Base-by-base conservation (phyloP, 352 stramenopile genomes). In the Phytophthora sansomeana region DNA sequence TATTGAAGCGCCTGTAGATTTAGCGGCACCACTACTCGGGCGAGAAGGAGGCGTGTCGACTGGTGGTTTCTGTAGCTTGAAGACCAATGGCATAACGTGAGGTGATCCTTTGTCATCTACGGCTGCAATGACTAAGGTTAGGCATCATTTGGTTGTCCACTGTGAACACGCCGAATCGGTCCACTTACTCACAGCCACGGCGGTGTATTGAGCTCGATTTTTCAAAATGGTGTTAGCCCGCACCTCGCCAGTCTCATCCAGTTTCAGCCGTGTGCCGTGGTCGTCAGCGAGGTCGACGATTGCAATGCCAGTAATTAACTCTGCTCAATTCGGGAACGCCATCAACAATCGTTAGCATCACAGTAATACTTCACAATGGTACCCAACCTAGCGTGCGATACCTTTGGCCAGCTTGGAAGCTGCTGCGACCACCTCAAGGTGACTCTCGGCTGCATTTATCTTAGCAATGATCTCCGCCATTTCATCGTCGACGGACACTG, bases 271-370 rank as follows among this genome's bases (percentile, higher is more conserved):
- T 6, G 52, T 64, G 36, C 73, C 73, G 36, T 77, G 72, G 9
- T 78, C 58, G 49, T 89, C 84, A 5, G 74, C 69, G 0, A 92
- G 69, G 67, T 92, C 84, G 8, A 92, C 67, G 57, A 71, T 68
- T 9, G 63, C 52, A 3, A 75, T 67, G 0, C 72, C 78, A 30
- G 71, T 60, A 21, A 66, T 51, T 11, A 92, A 67, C 53, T 90
- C 83, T 92, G 33, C 16, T 41, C 35, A 9, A 41, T 16, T 38
- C 33, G 21, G 21, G 21, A 24, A 24, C 21, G 33, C 35, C 35
- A 41, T 6, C 33, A 43, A 16, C 16, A 10, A 43, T 16, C n/a
- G 38, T 43, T 43, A 43, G 38, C 6, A 7, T 21, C n/a, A 43
- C 38, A 43, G n/a, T 8, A 24, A 24, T 24, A 24, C 21, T 24